Evolutionary conservation across 2,329 filamentous ascomycete genomes (phyloP), one percentile per base, ranked within the genome.

Genomic region (Dryadomyces quercus-mongolicae): DNA sequence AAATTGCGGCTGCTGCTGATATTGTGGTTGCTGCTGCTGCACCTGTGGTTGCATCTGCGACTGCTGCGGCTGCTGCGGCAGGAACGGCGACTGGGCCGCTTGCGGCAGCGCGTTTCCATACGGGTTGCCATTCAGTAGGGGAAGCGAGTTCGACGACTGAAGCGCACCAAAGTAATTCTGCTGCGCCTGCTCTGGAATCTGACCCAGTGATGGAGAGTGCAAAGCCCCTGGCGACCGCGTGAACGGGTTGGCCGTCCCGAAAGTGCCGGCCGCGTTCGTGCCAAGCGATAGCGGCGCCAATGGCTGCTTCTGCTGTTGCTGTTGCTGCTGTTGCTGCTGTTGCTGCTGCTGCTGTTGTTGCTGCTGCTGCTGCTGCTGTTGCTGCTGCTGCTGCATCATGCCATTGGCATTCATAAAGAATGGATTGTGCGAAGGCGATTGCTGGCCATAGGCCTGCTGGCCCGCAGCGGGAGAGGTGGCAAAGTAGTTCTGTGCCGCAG

Each of bases 151-250:
- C 12, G 52, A 47, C 15, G 55, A 53, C 2, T 60, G 49, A 1
- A 56, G 20, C 5, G 56, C 54, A 52, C 58, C 63, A 56, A 73
- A 75, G 20, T 68, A 71, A 56, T 63, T 68, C 22, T 70, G 67
- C 58, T 77, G 74, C 13, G 68, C 64, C 61, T 78, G 74, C 59
- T 80, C 76, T 0, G 74, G 74, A 43, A 79, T 79, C 60, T 77
- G 77, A 1, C 70, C 71, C 3, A 78, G 67, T 5, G 67, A 64
- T 6, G 74, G 74, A 10, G 74, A 76, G 46, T 75, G 75, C 50
- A 78, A 74, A 57, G 71, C 65, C 2, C 72, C 75, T 4, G 74
- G 75, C 15, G 76, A 77, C 51, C 73, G 68, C 1, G 54, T 54
- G 59, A 76, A 78, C 0, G 75, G 76, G 55, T 78, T 78, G 25